Evolutionary conservation across 495 filamentous ascomycete species (phyloP).

Genomic region (Aspergillus mulundensis): DNA sequence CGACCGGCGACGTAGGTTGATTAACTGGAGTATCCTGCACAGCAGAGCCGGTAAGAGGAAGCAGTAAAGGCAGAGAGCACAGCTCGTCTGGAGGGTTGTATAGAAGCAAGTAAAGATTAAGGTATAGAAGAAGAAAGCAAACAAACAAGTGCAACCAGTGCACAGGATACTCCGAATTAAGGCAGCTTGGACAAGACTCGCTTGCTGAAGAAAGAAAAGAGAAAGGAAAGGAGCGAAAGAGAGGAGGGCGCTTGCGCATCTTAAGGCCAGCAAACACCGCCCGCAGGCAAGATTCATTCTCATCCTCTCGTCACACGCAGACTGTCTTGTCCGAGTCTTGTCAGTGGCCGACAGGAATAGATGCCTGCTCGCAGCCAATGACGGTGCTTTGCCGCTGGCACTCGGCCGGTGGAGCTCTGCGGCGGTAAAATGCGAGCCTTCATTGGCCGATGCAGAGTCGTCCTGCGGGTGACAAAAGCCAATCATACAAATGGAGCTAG

Average conservation of each 20-base stretch:
- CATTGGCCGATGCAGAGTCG: neutral
- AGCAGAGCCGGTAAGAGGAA: conserved; percentile 17
- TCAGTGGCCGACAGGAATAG: neutral
- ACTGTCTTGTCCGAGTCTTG: neutral
- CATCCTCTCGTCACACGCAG: conserved; percentile 11
- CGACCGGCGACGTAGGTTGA: conserved; percentile 49
- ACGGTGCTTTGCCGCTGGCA: neutral
- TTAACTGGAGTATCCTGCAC: conserved; percentile 33
- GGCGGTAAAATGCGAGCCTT: neutral
- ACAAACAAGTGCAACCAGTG: conserved; percentile 47
- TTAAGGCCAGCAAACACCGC: conserved; percentile 4
- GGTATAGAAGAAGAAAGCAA: conserved; percentile 50
- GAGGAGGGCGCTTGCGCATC: conserved; percentile 14
- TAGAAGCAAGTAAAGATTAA: conserved; percentile 31
- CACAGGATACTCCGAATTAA: conserved; percentile 45
- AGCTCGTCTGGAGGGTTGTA: conserved; percentile 36
- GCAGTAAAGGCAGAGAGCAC: conserved; percentile 39
- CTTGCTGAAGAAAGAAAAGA: conserved; percentile 68
- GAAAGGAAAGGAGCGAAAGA: conserved; percentile 24
- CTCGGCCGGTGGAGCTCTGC: neutral
- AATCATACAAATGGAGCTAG: conserved; percentile 6
- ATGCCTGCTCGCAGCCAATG: neutral
- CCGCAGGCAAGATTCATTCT: neutral
- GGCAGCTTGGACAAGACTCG: conserved; percentile 60
- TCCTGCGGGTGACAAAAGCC: conserved; percentile 3